Base-by-base conservation (phyloP, 1,284 basidiomycete genomes). In the Ceratobasidium sp. region DNA sequence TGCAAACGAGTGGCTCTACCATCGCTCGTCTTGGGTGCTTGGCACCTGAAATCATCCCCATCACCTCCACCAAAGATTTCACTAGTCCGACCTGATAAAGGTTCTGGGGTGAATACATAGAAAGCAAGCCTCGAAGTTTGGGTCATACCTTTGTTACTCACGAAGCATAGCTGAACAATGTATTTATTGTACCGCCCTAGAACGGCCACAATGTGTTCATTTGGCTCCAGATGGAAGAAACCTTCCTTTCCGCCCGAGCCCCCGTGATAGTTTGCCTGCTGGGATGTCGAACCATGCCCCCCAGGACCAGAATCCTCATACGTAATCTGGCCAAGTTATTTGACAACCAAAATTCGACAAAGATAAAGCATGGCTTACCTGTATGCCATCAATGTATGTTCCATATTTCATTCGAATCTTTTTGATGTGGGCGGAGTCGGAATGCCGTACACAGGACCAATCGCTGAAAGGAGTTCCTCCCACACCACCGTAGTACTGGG, bases 131-230 rank as follows among this genome's bases (percentile, higher is more conserved):
- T 30, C 30, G 21, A 13, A 56, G 62, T 4, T 44, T 11, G 42
- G 54, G 42, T n/a, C 25, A 8, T n/a, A 67, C 62, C 62, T 47
- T 42, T 21, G 14, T 46, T 56, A 27, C 52, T 67, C 0, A 16
- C 25, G 44, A 67, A 67, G 19, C 30, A 47, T 13, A 67, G 62
- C 16, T 67, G 62, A 19, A 56, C 19, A 25, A 67, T 46, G 14
- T 11, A 8, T 19, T 21, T n/a, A n/a, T 56, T 41, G 23, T 56
- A 29, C 33, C 52, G 44, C 6, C 62, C 62, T 6, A 9, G 29
- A 33, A 67, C 62, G 1, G 25, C 7, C 4, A 19, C 52, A 21
- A 67, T 56, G 29, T 47, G 27, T 42, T 67, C 62, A 5, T 42
- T 39, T 16, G 39, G 27, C 36, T 47, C 44, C 29, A 67, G 21